Conservation (phyloP, 345 rosid species). For the Heritiera fomes region DNA sequence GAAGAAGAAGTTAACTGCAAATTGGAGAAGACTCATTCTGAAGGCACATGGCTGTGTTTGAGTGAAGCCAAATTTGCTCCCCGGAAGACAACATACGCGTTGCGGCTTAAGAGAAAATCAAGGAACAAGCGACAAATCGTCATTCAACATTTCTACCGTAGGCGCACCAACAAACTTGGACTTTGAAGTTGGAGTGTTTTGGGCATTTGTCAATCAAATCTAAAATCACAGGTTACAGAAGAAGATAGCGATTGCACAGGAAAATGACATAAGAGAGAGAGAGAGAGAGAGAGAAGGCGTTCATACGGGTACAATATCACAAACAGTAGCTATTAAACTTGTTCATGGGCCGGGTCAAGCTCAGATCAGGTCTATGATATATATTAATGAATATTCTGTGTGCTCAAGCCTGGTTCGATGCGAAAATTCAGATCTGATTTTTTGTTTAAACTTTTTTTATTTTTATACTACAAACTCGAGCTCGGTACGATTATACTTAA, state of each 20-base stretch:
- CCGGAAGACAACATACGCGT: background rate
- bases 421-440: too few relatives aligned
- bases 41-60: background rate
- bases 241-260: background rate
- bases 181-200: conserved; percentile 8
- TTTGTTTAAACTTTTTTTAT: too few relatives aligned
- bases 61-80: background rate
- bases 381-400: too few relatives aligned
- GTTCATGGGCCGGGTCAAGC: too few relatives aligned
- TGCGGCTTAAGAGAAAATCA: conserved; percentile 10
- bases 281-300: too few relatives aligned
- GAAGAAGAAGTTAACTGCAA: background rate
- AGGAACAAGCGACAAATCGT: background rate
- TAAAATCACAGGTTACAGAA: background rate
- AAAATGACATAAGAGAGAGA: too few relatives aligned
- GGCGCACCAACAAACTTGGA: conserved; percentile 15
- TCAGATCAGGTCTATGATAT: too few relatives aligned
- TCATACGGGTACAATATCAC: too few relatives aligned
- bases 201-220: background rate
- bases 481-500: too few relatives aligned
- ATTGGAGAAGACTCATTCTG: background rate
- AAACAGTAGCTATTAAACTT: too few relatives aligned
- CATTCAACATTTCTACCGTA: background rate
- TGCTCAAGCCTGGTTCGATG: too few relatives aligned
- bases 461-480: too few relatives aligned